Evolutionary conservation across 768 basidiomycete species (phyloP).

Genomic region (Gymnopilus junonius): DNA sequence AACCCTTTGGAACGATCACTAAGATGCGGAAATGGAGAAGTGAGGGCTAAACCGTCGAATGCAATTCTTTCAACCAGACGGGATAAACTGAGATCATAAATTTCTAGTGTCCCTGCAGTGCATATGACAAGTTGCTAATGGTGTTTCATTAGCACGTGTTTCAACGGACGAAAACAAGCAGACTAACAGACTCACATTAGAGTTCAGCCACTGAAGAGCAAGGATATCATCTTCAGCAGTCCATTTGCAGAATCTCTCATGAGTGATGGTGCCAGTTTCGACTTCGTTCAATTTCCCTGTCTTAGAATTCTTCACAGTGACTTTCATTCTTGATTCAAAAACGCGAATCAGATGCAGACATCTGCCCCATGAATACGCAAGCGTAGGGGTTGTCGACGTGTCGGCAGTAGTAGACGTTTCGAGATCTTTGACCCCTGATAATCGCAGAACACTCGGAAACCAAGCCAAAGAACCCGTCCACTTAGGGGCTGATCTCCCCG

Average conservation of each 20-base stretch:
- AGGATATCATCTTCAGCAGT: constrained; percentile 63
- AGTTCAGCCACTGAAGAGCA: constrained; percentile 87
- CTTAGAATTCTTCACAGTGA: constrained; percentile 52
- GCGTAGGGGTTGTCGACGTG: constrained; percentile 53
- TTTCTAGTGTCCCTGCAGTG: constrained; percentile 60
- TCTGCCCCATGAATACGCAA: constrained; percentile 88
- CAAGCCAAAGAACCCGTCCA: constrained; percentile 76
- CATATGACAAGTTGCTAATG: constrained; percentile 70
- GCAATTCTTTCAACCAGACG: constrained; percentile 64
- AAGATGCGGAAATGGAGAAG: constrained; percentile 41
- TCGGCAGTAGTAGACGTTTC: constrained; percentile 11
- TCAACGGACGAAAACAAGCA: constrained; percentile 2
- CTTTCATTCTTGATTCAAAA: constrained; percentile 58
- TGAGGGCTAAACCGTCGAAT: constrained; percentile 59
- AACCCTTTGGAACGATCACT: constrained; percentile 39
- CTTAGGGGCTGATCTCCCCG: constrained; percentile 46
- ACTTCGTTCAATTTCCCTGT: constrained; percentile 62
- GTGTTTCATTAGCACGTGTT: constrained; percentile 4
- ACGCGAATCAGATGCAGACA: constrained; percentile 68
- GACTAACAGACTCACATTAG: constrained; percentile 67
- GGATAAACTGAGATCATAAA: constrained; percentile 67
- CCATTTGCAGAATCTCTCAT: constrained; percentile 66
- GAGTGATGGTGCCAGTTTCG: constrained; percentile 67
- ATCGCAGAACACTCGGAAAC: constrained; percentile 66
- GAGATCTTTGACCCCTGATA: constrained; percentile 11